Evolutionary conservation across 306 rosid species (phyloP).

Genomic region (Vicia villosa): DNA sequence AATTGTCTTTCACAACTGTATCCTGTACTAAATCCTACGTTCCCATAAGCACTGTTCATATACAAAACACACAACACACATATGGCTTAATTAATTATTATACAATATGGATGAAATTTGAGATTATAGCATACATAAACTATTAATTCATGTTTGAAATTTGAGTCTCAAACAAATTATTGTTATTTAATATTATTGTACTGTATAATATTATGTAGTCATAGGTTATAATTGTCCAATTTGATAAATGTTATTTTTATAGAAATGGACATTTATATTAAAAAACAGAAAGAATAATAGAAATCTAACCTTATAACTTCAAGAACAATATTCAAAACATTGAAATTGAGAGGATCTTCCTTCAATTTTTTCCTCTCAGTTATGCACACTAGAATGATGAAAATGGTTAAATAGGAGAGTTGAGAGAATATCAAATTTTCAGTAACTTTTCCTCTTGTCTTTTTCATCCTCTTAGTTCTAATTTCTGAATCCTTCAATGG

Average conservation of each 20-base stretch:
- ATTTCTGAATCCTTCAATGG: constrained; percentile 34
- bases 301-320: constrained; percentile 45
- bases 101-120: background rate
- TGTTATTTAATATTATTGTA: too few species aligned
- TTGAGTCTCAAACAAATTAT: too few species aligned
- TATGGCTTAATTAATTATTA: background rate
- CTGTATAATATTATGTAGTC: too few species aligned
- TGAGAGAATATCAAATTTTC: constrained; percentile 39
- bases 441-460: constrained; percentile 15
- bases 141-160: background rate
- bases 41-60: constrained; percentile 44
- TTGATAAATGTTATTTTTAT: too few species aligned
- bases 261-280: too few species aligned
- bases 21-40: constrained; percentile 45
- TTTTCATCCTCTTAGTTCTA: constrained; percentile 10
- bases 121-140: background rate
- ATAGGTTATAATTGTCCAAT: too few species aligned
- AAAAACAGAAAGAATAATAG: too few species aligned
- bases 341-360: constrained; percentile 49
- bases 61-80: background rate
- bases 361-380: constrained; percentile 40
- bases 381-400: constrained; percentile 42
- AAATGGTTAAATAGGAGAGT: constrained; percentile 37
- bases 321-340: constrained; percentile 36
- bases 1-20: constrained; percentile 42